Evolutionary conservation across 1,139 yeast genomes (phyloP).

Genomic region (Pichia sp.): DNA sequence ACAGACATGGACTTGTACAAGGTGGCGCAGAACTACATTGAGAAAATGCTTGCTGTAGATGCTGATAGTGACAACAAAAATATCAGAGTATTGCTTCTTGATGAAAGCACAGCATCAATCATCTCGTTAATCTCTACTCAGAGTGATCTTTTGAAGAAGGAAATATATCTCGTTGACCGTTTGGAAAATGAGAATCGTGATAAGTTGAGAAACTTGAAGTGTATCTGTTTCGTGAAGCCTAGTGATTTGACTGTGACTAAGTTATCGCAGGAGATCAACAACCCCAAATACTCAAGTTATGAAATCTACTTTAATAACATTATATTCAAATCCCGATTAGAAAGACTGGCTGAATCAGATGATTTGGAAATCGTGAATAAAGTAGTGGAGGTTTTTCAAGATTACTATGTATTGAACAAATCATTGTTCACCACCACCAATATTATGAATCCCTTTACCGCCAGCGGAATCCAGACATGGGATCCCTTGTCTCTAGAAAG

Average conservation of each 20-base stretch:
- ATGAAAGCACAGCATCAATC: conserved; percentile 71
- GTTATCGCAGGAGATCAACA: conserved; percentile 60
- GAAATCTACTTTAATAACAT: conserved; percentile 74
- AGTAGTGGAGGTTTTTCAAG: conserved; percentile 81
- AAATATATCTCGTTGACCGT: conserved; percentile 74
- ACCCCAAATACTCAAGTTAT: conserved; percentile 77
- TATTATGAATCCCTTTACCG: conserved; percentile 21
- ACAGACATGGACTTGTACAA: conserved; percentile 47
- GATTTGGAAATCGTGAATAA: conserved; percentile 73
- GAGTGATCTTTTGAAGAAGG: conserved; percentile 73
- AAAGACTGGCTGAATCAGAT: conserved; percentile 84
- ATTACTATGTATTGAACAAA: conserved; percentile 67
- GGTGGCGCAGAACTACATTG: conserved; percentile 48
- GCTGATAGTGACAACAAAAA: conserved; percentile 16
- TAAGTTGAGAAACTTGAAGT: conserved; percentile 75
- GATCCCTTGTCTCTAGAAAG: conserved; percentile 45
- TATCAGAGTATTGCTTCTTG: conserved; percentile 72
- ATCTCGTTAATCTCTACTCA: conserved; percentile 87
- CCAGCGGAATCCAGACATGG: conserved; percentile 38
- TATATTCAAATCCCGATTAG: conserved; percentile 70
- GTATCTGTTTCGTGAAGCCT: conserved; percentile 79
- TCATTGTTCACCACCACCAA: conserved; percentile 54
- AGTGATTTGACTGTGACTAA: conserved; percentile 39
- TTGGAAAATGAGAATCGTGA: conserved; percentile 63
- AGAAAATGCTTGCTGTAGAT: conserved; percentile 38